Base-by-base conservation (phyloP, 306 rosid genomes). In the Senna tora region DNA sequence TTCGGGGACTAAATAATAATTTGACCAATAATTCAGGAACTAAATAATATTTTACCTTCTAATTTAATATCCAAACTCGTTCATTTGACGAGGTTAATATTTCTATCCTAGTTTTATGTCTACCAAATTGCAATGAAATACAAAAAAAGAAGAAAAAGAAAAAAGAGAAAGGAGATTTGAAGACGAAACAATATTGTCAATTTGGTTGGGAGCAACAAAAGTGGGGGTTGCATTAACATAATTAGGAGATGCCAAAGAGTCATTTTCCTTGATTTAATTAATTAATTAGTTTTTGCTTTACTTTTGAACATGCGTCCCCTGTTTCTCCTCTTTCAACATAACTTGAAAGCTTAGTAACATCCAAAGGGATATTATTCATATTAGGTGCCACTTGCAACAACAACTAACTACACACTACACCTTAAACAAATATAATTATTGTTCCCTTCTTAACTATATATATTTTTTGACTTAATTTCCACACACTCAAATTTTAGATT, bases 191-290 rank as follows among this genome's bases (percentile, higher is more conserved):
- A 49, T 8, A 21, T 17, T 12, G 52, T 73, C 62, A 61, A 3
- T 55, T 36, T 65, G 73, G 58, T 65, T 34, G 77, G 54, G 45
- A 65, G 12, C 14, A 41, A 54, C 38, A 33, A 62, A 56, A 53
- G n/a, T n/a, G 58, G 72, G 69, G 9, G 14, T 17, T 14, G 46
- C 28, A 69, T 25, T 39, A 51, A 43, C 53, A 28, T 3, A 54
- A 51, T 19, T 42, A 43, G 19, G 77, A 63, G 72, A 62, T 52
- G 77, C 58, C 69, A 72, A 52, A 72, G 55, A n/a, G 78, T 79
- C 66, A 34, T 51, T 73, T 73, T 67, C 20, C 22, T 17, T 49
- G 49, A 67, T 11, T 42, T 62, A 13, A 65, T 25, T 47, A 66
- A 43, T 58, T 7, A 25, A 25, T 3, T 25, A 25, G 7, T 36